Evolutionary conservation across 805 yeast species (phyloP).

Genomic region (Pichia heedii): DNA sequence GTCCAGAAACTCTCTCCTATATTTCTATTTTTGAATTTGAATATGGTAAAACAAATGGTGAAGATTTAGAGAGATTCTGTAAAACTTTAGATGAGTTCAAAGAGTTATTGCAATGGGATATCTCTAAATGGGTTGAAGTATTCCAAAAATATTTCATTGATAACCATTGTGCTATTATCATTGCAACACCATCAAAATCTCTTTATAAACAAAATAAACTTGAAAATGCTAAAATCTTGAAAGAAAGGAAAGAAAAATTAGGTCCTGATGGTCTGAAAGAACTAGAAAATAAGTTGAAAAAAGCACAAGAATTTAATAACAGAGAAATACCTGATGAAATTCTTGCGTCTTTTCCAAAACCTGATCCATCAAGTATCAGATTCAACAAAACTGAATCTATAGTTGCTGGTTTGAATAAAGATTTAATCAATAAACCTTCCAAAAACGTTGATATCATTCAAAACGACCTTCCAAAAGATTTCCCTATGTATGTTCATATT

Average conservation of each 20-base stretch:
- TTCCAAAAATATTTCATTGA: constrained; percentile 46
- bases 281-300: constrained; percentile 41
- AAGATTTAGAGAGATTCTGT: constrained; percentile 46
- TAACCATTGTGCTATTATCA: constrained; percentile 53
- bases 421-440: constrained; percentile 20
- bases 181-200: constrained; percentile 62
- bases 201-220: constrained; percentile 45
- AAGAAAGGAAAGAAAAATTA: constrained; percentile 40
- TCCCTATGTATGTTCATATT: constrained; percentile 66
- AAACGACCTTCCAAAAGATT: constrained; percentile 32
- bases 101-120: constrained; percentile 48
- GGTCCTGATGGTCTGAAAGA: constrained; percentile 54
- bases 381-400: constrained; percentile 66
- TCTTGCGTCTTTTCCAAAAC: constrained; percentile 52
- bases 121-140: constrained; percentile 57
- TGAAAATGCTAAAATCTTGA: constrained; percentile 40
- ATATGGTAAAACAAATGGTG: constrained; percentile 61
- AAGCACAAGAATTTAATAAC: constrained; percentile 63
- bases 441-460: constrained; percentile 15
- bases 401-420: constrained; percentile 42
- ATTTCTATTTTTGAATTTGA: constrained; percentile 71
- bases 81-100: constrained; percentile 54
- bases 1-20: constrained; percentile 50
- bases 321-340: constrained; percentile 66
- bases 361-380: constrained; percentile 65